A percentile compares a stretch with the other conserved stretches of the same genome.
These are phyloP conservation scores for Nakaseomyces sp. DNA, from an alignment of 1,139 yeast species.

Conservation along the genomic window DNA sequence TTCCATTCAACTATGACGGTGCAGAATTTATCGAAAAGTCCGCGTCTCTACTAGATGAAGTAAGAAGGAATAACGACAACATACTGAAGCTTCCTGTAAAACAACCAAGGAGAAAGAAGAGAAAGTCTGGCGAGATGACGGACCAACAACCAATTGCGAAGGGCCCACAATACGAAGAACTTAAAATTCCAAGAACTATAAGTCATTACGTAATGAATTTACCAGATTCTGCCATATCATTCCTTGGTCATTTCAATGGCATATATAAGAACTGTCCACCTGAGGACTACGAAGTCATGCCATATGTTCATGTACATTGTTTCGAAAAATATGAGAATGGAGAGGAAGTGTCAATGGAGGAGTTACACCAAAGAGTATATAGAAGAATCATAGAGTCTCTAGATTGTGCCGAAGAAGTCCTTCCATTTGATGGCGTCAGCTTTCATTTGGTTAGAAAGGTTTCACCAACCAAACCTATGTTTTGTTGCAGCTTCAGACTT, in stretches of 20 bases:
- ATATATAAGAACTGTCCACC: constrained; percentile 37
- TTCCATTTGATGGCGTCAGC: constrained; percentile 38
- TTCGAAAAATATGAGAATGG: constrained; percentile 75
- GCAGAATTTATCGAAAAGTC: constrained; percentile 64
- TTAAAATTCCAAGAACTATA: constrained; percentile 50
- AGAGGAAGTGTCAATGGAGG: constrained; percentile 62
- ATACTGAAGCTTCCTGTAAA: constrained; percentile 21
- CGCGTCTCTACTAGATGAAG: constrained; percentile 38
- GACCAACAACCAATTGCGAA: constrained; percentile 12
- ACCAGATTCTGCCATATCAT: constrained; percentile 89
- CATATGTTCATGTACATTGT: constrained; percentile 80
- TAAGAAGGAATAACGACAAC: constrained; percentile 19
- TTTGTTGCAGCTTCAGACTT: constrained; percentile 68
- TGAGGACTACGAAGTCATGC: constrained; percentile 41
- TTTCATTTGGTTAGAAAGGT: constrained; percentile 88
- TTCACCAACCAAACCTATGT: constrained; percentile 96
- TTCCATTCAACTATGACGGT: constrained; percentile 70
- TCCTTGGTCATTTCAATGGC: constrained; percentile 68
- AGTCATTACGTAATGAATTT: constrained; percentile 88
- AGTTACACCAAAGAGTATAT: constrained; percentile 55
- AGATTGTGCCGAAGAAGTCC: constrained; percentile 35
- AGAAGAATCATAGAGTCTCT: constrained; percentile 48
- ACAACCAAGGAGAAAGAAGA: constrained; percentile 25
- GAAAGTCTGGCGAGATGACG: constrained; percentile 19
- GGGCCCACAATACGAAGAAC: constrained; percentile 20